phyloP scores from a whole-genome alignment of 1,139 yeast genomes.

The Scheffersomyces cryptocercus region DNA sequence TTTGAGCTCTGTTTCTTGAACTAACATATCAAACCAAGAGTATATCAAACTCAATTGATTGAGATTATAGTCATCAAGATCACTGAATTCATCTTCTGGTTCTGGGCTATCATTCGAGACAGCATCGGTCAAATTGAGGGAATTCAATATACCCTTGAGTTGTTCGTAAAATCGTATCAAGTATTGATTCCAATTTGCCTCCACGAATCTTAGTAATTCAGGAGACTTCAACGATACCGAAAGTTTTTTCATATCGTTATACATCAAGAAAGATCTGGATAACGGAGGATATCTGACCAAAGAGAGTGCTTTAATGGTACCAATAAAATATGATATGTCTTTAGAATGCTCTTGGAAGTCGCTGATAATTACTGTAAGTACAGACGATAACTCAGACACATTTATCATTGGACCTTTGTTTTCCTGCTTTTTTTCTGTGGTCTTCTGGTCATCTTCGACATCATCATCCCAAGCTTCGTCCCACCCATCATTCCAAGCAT shows the following conservation, averaged over 20 bases:
- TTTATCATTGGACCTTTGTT: neutral
- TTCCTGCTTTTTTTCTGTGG: conserved; percentile 1
- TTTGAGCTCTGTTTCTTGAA: conserved; percentile 21
- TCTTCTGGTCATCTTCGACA: conserved; percentile 4
- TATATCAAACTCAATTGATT: conserved; percentile 22
- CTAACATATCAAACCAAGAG: conserved; percentile 27
- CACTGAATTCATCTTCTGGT: conserved; percentile 14
- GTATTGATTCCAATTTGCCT: conserved; percentile 23
- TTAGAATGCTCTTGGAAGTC: conserved; percentile 18
- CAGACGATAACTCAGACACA: conserved; percentile 22
- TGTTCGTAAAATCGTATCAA: conserved; percentile 22
- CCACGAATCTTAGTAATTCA: conserved; percentile 20
- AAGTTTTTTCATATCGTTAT: conserved; percentile 37
- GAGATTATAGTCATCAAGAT: conserved; percentile 22
- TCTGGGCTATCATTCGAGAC: conserved; percentile 1
- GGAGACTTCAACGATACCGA: conserved; percentile 11
- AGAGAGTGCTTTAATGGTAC: conserved; percentile 34
- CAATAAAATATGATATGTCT: conserved; percentile 14
- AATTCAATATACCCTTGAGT: conserved; percentile 15
- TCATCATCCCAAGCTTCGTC: conserved; percentile 20
- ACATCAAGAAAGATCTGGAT: conserved; percentile 33
- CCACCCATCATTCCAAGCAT: conserved; percentile 21
- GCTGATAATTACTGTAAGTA: conserved; percentile 20
- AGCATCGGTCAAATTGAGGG: conserved; percentile 15
- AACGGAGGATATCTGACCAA: conserved; percentile 34